These are phyloP conservation scores for Syzygium aromaticum DNA, from an alignment of 345 rosid species.

Conservation along the genomic window DNA sequence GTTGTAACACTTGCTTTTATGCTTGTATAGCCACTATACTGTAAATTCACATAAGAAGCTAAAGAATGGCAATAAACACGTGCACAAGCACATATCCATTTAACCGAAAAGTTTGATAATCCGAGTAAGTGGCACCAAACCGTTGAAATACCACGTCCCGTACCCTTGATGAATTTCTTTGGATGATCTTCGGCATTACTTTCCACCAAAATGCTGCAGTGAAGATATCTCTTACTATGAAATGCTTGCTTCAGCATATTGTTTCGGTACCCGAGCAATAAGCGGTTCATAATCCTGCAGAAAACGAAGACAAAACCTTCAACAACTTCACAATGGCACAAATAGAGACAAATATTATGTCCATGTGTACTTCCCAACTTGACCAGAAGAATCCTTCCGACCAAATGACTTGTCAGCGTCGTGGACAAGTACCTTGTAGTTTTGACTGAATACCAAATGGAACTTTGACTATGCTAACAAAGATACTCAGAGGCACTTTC, in stretches of 20 bases:
- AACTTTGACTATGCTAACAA: neutral
- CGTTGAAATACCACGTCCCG: neutral
- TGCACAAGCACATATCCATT: neutral
- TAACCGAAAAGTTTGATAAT: neutral
- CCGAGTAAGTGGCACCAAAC: neutral
- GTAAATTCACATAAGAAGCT: neutral
- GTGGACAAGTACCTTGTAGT: neutral
- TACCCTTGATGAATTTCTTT: neutral
- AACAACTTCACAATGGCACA: neutral
- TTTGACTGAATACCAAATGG: neutral
- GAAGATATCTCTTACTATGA: neutral
- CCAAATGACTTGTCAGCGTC: neutral
- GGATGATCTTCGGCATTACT: neutral
- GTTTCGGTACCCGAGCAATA: neutral
- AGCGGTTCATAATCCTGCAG: neutral
- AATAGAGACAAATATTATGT: neutral
- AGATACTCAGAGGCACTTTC: neutral
- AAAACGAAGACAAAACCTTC: neutral
- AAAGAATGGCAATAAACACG: neutral
- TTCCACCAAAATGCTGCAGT: neutral
- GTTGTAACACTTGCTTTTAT: neutral
- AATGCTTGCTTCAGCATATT: conserved; percentile 1
- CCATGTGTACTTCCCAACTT: neutral
- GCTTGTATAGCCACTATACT: neutral
- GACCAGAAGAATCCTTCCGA: neutral